These are phyloP conservation scores for Volutella citrinella DNA, from an alignment of 2,329 filamentous ascomycete genomes.

Conservation along the genomic window DNA sequence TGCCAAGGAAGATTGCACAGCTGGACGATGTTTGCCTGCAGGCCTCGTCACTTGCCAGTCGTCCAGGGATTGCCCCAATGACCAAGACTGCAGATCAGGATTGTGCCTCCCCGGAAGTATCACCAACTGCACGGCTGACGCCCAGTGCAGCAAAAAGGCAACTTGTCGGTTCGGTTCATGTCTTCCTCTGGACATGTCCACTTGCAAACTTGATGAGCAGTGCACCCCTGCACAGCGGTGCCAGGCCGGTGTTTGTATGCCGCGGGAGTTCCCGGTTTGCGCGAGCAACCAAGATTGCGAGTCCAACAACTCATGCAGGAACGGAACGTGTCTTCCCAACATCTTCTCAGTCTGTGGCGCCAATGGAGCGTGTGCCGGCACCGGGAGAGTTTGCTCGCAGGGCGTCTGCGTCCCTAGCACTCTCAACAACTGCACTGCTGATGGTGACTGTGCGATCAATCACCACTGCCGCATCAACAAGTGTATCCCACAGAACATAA, in stretches of 20 bases:
- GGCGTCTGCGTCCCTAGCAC: slow-evolving; percentile 7
- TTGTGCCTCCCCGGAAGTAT: slow-evolving; percentile 2
- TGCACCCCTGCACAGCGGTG: background rate
- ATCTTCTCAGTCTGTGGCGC: slow-evolving; percentile 1
- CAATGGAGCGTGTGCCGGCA: too few relatives aligned
- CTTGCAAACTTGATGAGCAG: background rate
- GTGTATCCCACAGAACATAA: slow-evolving; percentile 4
- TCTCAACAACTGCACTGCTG: background rate
- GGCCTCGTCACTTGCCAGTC: background rate
- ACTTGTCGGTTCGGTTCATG: slow-evolving; percentile 5
- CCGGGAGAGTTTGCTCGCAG: slow-evolving; percentile 1
- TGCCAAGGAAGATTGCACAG: background rate
- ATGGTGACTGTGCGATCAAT: background rate
- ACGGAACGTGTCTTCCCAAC: slow-evolving; percentile 5
- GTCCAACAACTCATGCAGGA: slow-evolving; percentile 2
- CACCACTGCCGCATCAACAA: background rate
- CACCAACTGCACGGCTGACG: background rate
- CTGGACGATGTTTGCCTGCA: slow-evolving; percentile 2
- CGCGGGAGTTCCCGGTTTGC: slow-evolving; percentile 6
- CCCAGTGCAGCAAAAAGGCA: background rate
- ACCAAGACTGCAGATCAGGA: background rate
- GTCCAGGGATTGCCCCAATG: background rate
- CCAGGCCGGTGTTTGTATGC: slow-evolving; percentile 2
- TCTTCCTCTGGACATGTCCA: background rate
- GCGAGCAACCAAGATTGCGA: slow-evolving; percentile 1